Evolutionary conservation across 495 filamentous ascomycete species (phyloP), one percentile per base, ranked within the genome.

Genomic region (Lasiosphaeris hirsuta): DNA sequence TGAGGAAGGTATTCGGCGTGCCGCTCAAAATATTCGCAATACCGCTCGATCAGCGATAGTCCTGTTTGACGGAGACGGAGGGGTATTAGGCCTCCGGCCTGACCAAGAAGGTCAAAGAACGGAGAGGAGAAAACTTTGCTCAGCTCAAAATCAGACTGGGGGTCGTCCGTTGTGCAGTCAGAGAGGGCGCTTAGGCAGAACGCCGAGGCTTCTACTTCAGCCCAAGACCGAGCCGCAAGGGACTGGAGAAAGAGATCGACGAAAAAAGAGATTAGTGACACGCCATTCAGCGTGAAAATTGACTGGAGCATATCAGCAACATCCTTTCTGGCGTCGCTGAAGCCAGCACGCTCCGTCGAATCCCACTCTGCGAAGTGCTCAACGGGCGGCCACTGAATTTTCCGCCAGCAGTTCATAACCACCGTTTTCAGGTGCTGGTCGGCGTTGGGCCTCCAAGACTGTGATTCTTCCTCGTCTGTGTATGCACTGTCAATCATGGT

Each of bases 1-100:
- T 82, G 71, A 0, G 90, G 87, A 8, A 98, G 80, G 59, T 84
- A 78, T 54, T 86, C 77, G 15, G 83, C 75, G 63, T 90, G 82
- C 30, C 84, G 80, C 65, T 88, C 82, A 68, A 97, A 96, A 72
- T 90, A 97, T 38, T 85, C 81, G 35, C 86, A 82, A 71, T 94
- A 96, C 46, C 81, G 81, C 59, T 87, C 88, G 39, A 97, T 86
- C 56, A 91, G 76, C 54, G 84, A 81, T 38, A 97, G 81, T 18
- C 90, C 80, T 6, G 90, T 90, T 64, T 92, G 85, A 33, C 87
- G 83, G n/a, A 87, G 81, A 60, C 86, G 86, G 10, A 84, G 71
- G 0, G 90, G 85, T 45, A 90, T 79, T 3, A 37, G 53, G n/a
- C 62, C 59, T 15, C 77, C 68, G 33, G 63, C 67, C 47, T 76